Base-by-base conservation (phyloP, 2,329 filamentous ascomycete species). In the Colletotrichum sp. region DNA sequence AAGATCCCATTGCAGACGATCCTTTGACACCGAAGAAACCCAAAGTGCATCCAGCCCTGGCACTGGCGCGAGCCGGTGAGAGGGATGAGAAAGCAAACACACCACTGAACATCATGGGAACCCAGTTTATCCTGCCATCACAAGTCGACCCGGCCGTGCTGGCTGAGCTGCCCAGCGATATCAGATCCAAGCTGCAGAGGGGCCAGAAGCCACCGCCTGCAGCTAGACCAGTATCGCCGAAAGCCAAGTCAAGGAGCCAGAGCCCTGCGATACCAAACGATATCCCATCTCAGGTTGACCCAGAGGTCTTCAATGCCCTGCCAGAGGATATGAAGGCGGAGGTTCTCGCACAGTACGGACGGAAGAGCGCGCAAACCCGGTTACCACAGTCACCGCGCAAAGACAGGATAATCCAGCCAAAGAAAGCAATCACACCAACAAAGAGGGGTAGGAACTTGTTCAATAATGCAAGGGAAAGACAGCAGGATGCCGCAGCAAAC, bases 91-190 rank as follows among this genome's bases (percentile, higher is more conserved):
- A 91, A 84, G 86, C 94, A 26, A 93, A 90, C 77, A 91, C 90
- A 8, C 93, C 93, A 2, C 86, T 98, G 26, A 98, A 98, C 80
- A 90, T 95, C 5, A 88, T 92, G 5, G 95, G 96, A 3, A 98
- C 96, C 0, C 97, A 99, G 80, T 99, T 99, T 80, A 92, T 99
- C 63, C 88, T 99, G 79, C 97, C 97, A 0, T 91, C 91, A 2
- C 95, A 98, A 79, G 90, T 94, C 3, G 97, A 99, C 81, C 93
- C 94, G 0, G 88, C 90, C n/a, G 93, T 98, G 1, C 85, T 99
- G 5, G 94, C 94, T 2, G 96, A 98, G 80, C 88, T 99, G 5
- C 96, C 96, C 0, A 89, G 88, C 36, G 95, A 98, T 81, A 98
- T 99, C 77, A 91, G 95, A 75, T 92, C 92, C 36, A 95, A 92